Conservation (phyloP, 805 yeast genomes). For the Jamesozyma lodderae region DNA sequence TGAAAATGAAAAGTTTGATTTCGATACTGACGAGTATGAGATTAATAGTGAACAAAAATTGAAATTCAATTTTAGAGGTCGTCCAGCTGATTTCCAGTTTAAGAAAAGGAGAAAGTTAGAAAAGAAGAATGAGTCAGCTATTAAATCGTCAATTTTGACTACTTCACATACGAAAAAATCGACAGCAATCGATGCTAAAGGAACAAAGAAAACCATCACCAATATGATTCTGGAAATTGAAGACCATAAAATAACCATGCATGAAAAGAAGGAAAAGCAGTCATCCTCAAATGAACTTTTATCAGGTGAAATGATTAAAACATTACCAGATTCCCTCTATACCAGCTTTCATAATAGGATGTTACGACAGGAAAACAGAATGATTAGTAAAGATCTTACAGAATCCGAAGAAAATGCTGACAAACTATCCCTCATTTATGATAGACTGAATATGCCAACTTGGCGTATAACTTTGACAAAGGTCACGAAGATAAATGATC, state of each 20-base stretch:
- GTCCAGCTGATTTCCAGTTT: neutral
- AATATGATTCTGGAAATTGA: conserved; percentile 18
- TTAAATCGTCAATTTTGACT: too few relatives aligned
- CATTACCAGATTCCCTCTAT: conserved; percentile 39
- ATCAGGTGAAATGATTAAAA: too few relatives aligned
- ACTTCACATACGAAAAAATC: neutral
- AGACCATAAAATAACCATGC: conserved; percentile 1
- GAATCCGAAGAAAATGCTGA: conserved; percentile 50
- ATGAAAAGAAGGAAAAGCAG: neutral
- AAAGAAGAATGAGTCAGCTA: neutral
- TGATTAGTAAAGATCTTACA: conserved; percentile 42
- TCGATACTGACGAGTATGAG: conserved; percentile 27
- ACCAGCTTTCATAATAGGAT: conserved; percentile 45
- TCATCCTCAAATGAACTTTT: too few relatives aligned
- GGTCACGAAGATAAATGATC: conserved; percentile 43
- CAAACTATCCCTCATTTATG: conserved; percentile 33
- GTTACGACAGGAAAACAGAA: conserved; percentile 56
- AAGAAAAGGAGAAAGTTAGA: neutral
- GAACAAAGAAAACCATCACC: conserved; percentile 11
- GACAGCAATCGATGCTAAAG: conserved; percentile 2
- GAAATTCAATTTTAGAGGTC: conserved; percentile 8
- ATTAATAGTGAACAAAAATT: conserved; percentile 14
- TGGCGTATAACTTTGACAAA: conserved; percentile 41
- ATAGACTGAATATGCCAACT: conserved; percentile 37
- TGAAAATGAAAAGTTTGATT: conserved; percentile 29